Conservation (phyloP, 805 yeast genomes). For the Candida coquimbonensis region DNA sequence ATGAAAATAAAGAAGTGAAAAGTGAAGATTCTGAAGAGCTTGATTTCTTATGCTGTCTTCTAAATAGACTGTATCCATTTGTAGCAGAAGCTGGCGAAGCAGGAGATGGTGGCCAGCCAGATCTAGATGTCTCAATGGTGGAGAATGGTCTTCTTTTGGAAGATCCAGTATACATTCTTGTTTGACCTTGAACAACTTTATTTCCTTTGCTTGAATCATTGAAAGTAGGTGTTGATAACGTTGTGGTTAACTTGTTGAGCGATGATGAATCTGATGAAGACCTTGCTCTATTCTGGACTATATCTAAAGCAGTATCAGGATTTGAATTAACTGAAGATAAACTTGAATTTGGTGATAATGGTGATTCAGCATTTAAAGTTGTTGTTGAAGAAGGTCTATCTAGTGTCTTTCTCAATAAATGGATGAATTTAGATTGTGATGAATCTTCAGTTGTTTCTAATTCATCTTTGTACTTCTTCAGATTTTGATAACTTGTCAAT, state of each 20-base stretch:
- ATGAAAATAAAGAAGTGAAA: constrained; percentile 31
- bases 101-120: constrained; percentile 26
- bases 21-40: constrained; percentile 51
- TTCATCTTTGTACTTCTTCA: constrained; percentile 33
- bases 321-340: constrained; percentile 19
- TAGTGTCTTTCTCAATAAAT: constrained; percentile 39
- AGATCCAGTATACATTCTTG: background rate
- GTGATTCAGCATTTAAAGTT: constrained; percentile 12
- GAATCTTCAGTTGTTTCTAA: constrained; percentile 40
- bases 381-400: constrained; percentile 17
- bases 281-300: constrained; percentile 8
- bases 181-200: background rate
- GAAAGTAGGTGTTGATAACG: constrained; percentile 28
- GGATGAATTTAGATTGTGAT: constrained; percentile 52
- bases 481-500: constrained; percentile 59
- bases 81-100: constrained; percentile 29
- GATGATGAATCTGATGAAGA: constrained; percentile 24
- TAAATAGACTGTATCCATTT: constrained; percentile 39
- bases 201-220: constrained; percentile 3
- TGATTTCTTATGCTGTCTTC: constrained; percentile 61
- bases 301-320: constrained; percentile 8
- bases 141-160: constrained; percentile 29
- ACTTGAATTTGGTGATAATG: constrained; percentile 9
- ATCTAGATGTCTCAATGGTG: constrained; percentile 27
- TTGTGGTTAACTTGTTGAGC: constrained; percentile 24